Percentiles rank a stretch among this genome's conserved stretches.
These are phyloP conservation scores for Teratosphaeria nubilosa DNA, from an alignment of 2,329 filamentous ascomycete genomes.

Conservation along the genomic window DNA sequence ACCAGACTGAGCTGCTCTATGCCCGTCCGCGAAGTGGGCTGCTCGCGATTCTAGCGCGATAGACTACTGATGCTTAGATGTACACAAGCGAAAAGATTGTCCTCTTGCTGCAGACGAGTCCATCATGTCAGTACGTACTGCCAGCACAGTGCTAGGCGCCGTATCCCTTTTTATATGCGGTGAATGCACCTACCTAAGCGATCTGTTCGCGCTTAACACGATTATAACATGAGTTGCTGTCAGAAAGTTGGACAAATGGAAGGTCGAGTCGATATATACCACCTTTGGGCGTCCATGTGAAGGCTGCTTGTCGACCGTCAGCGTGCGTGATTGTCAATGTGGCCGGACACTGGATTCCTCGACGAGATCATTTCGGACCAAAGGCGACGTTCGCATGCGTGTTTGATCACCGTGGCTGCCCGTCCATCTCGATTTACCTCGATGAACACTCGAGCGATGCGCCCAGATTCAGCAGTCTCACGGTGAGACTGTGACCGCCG, in stretches of 20 bases:
- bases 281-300: no score
- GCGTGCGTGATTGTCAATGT: no score
- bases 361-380: neutral
- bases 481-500: neutral
- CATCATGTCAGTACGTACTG: no score
- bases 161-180: no score
- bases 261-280: no score
- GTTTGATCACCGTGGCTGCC: neutral
- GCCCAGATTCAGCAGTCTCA: neutral
- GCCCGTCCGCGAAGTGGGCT: conserved; percentile 9
- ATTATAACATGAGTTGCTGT: no score
- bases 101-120: no score
- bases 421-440: neutral
- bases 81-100: neutral
- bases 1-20: conserved; percentile 3
- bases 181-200: no score
- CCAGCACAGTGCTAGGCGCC: no score
- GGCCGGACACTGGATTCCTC: neutral
- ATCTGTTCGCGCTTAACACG: no score
- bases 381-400: neutral
- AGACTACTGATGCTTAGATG: neutral
- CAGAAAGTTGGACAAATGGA: no score
- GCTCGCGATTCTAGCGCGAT: neutral
- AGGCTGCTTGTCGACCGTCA: no score
- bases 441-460: neutral